These are phyloP conservation scores for Chytridium lagenaria DNA, from an alignment of 371 early-diverging fungal genomes.

Conservation along the genomic window DNA sequence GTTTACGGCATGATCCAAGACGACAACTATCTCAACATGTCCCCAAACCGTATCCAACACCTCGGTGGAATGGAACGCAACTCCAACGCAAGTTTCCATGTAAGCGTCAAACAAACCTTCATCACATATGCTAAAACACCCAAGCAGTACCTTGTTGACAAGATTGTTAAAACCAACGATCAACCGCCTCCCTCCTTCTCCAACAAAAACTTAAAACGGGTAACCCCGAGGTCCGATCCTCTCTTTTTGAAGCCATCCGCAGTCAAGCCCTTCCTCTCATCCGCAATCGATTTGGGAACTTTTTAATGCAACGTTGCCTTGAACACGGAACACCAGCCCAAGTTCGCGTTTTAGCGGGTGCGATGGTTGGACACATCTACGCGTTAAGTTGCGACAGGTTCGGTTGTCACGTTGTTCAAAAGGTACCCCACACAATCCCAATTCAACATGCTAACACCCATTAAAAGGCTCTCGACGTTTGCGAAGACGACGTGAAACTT, in stretches of 20 bases:
- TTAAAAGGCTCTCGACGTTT: constrained; percentile 64
- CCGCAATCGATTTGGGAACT: constrained; percentile 82
- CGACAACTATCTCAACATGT: background rate
- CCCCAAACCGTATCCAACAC: constrained; percentile 3
- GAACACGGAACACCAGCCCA: constrained; percentile 70
- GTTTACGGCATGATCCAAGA: constrained; percentile 10
- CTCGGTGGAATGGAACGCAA: constrained; percentile 5
- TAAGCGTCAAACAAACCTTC: background rate
- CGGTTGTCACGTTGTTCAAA: constrained; percentile 83
- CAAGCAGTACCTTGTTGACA: constrained; percentile 59
- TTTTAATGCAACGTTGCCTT: constrained; percentile 74
- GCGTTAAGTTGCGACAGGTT: constrained; percentile 74
- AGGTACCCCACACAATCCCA: constrained; percentile 43
- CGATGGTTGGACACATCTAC: constrained; percentile 70
- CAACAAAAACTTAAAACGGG: constrained; percentile 74
- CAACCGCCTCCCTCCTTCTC: constrained; percentile 76
- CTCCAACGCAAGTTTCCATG: constrained; percentile 11
- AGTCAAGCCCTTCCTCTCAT: constrained; percentile 65
- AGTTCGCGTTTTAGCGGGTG: constrained; percentile 58
- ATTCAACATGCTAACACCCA: background rate
- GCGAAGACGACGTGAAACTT: constrained; percentile 66
- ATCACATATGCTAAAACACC: background rate
- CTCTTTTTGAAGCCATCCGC: constrained; percentile 62
- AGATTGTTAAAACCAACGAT: constrained; percentile 74
- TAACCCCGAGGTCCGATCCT: constrained; percentile 57